Base-by-base conservation (phyloP, 164 flowering plant species). In the Piper longum region DNA sequence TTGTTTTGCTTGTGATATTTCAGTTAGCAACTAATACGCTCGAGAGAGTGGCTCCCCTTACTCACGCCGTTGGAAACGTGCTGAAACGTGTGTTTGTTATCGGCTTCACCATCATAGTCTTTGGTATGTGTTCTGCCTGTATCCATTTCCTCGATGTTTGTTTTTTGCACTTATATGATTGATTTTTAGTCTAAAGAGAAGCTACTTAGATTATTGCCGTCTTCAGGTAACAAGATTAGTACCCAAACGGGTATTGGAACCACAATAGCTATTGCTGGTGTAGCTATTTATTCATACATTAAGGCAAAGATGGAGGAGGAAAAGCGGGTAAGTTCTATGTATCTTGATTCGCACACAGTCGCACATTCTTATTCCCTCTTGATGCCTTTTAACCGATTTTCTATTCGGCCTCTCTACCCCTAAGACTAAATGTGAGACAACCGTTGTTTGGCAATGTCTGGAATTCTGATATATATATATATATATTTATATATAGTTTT, bases 1-100 rank as follows among this genome's bases (percentile, higher is more conserved):
- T 16, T 8, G 8, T 9, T 11, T 41, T 39, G 14, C 11, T 44
- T 61, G 18, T 43, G 52, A 17, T 55, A 7, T 76, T 63, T 64
- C 84, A 92, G 98, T 58, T 92, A 66, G 98, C 98, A 26, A 92
- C 95, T 60, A 92, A 92, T 78, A 92, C 98, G 41, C 78, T 92
- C 61, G 98, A 92, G 80, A 81, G 97, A 74, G 98, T 92, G 62
- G 98, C 98, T 51, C 98, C 98, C 56, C 91, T 92, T 17, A 92
- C 97, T 0, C 98, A 92, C 66, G 98, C 98, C 7, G 97, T 92
- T 70, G 98, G 97, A 57, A 88, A 92, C 64, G 98, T 92, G 72
- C 75, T 92, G 85, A 89, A 92, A 72, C 96, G 97, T 67, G 98
- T 89, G 52, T 88, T 92, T 65, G 98, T 92, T 71, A 92, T 92